Conservation (phyloP, 2,329 filamentous ascomycete genomes). For the Epichloe uncinata region DNA sequence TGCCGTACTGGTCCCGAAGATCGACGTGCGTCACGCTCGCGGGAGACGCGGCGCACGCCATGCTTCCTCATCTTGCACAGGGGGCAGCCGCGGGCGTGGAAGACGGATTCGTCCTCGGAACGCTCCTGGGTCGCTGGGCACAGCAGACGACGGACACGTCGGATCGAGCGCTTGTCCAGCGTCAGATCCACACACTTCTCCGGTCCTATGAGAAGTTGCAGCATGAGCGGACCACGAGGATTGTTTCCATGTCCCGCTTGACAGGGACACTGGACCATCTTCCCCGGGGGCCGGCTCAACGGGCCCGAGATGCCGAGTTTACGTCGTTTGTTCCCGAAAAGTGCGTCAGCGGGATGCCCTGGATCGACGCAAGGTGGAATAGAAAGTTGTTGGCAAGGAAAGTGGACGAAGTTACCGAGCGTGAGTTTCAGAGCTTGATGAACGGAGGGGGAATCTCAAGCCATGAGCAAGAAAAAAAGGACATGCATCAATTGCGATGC, state of each 20-base stretch:
- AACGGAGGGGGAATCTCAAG: background rate
- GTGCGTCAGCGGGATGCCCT: conserved; percentile 7
- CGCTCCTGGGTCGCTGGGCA: conserved; percentile 14
- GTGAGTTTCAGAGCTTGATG: conserved; percentile 2
- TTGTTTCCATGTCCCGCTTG: conserved; percentile 4
- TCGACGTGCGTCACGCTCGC: conserved; percentile 6
- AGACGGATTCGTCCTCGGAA: conserved; percentile 12
- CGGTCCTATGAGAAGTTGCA: conserved; percentile 5
- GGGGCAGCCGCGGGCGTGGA: conserved; percentile 15
- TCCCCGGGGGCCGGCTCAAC: conserved; percentile 1
- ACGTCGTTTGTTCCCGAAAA: background rate
- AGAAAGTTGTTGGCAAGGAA: conserved; percentile 4
- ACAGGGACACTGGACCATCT: conserved; percentile 6
- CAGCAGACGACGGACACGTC: background rate
- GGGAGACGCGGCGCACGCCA: conserved; percentile 11
- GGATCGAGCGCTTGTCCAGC: background rate
- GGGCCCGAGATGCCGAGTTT: conserved; percentile 6
- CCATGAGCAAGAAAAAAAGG: too few relatives aligned
- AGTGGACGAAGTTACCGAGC: conserved; percentile 3
- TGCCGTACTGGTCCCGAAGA: conserved; percentile 6
- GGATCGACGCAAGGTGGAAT: conserved; percentile 7
- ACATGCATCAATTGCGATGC: too few relatives aligned
- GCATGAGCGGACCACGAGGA: conserved; percentile 1
- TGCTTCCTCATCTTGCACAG: conserved; percentile 14
- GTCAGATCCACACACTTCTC: background rate